These are phyloP conservation scores for Geranium brycei DNA, from an alignment of 345 rosid genomes.

Conservation along the genomic window DNA sequence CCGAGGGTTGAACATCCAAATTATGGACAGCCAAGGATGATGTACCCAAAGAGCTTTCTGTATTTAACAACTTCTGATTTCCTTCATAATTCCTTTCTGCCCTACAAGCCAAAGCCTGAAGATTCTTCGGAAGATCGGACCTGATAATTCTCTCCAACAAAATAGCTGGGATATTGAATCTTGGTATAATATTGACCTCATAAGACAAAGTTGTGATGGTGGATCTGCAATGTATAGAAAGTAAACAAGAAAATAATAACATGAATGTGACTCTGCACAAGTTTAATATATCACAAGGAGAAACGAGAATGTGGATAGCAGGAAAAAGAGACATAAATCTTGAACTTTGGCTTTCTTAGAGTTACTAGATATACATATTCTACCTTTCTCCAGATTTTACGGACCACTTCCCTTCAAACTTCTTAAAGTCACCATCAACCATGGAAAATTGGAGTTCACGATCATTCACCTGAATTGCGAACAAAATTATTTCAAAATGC, in stretches of 20 bases:
- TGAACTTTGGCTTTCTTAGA: not conserved
- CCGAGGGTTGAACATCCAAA: conserved; percentile 8
- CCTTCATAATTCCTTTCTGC: conserved; percentile 50
- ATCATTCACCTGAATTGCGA: conserved; percentile 36
- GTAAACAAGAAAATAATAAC: not conserved
- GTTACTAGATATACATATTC: not conserved
- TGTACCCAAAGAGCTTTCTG: conserved; percentile 20
- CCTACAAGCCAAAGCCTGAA: conserved; percentile 67
- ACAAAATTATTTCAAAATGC: not conserved
- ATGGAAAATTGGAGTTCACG: conserved; percentile 73
- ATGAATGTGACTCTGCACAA: not conserved
- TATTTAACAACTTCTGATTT: conserved; percentile 23
- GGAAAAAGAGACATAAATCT: not conserved
- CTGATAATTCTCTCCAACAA: conserved; percentile 85
- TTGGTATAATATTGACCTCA: conserved; percentile 79
- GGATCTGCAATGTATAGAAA: conserved; percentile 30
- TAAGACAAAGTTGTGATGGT: conserved; percentile 52
- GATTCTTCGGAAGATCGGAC: conserved; percentile 93
- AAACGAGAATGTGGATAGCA: not conserved
- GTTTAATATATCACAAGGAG: not conserved
- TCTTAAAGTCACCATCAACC: conserved; percentile 98
- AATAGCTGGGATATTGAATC: conserved; percentile 86
- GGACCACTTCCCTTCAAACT: conserved; percentile 94
- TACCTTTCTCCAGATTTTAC: conserved; percentile 67
- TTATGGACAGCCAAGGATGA: conserved; percentile 15